These are phyloP conservation scores for Cryoendolithus antarcticus DNA, from an alignment of 2,329 filamentous ascomycete species.

Conservation along the genomic window DNA sequence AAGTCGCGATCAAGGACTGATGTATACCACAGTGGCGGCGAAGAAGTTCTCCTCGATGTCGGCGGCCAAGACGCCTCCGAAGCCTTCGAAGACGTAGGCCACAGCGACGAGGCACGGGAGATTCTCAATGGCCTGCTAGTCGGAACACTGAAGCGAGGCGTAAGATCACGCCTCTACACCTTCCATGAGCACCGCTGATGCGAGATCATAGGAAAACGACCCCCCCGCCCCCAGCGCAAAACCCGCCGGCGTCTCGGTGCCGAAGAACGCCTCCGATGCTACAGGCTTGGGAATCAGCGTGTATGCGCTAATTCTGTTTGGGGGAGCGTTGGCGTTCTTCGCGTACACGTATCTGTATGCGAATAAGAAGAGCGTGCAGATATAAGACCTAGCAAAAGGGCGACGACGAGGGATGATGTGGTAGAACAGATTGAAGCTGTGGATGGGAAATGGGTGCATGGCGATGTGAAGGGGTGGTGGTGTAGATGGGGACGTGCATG, in stretches of 20 bases:
- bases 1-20: neutral
- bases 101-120: conserved; percentile 96
- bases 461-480: too few relatives aligned
- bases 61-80: conserved; percentile 93
- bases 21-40: conserved; percentile 60
- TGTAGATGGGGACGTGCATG: too few relatives aligned
- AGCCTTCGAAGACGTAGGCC: conserved; percentile 97
- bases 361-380: conserved; percentile 24
- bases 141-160: conserved; percentile 67
- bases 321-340: conserved; percentile 63
- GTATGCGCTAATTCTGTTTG: conserved; percentile 69
- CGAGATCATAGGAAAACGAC: conserved; percentile 5
- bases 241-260: neutral
- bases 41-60: conserved; percentile 94
- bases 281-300: conserved; percentile 55
- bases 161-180: conserved; percentile 33
- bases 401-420: too few relatives aligned
- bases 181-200: neutral
- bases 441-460: too few relatives aligned
- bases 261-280: conserved; percentile 1
- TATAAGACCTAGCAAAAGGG: too few relatives aligned
- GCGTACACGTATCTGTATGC: conserved; percentile 77
- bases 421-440: too few relatives aligned
- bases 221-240: conserved; percentile 4
- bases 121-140: conserved; percentile 68